These are phyloP conservation scores for Penicillium chermesinum DNA, from an alignment of 495 filamentous ascomycete genomes.

Conservation along the genomic window DNA sequence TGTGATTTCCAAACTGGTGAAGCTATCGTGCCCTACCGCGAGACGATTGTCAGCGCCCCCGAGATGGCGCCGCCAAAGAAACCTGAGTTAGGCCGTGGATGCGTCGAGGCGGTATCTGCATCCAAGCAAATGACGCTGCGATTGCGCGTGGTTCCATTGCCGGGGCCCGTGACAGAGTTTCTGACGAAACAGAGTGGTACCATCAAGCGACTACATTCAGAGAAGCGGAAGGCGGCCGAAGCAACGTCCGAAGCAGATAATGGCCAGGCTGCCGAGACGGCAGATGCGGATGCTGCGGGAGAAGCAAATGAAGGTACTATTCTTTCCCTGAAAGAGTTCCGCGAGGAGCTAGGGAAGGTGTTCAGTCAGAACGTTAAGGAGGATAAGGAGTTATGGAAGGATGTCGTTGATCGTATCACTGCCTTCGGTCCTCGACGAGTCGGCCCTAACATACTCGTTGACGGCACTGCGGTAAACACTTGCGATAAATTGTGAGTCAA, in stretches of 20 bases:
- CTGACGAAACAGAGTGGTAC: conserved; percentile 70
- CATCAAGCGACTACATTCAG: conserved; percentile 73
- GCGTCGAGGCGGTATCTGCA: conserved; percentile 64
- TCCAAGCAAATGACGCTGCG: conserved; percentile 81
- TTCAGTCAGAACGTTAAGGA: conserved; percentile 57
- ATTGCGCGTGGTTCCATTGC: conserved; percentile 76
- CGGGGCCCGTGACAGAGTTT: conserved; percentile 75
- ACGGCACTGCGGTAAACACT: conserved; percentile 65
- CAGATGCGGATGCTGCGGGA: conserved; percentile 35
- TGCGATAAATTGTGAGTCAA: conserved; percentile 68
- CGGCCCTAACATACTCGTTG: conserved; percentile 87
- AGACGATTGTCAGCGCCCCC: conserved; percentile 77
- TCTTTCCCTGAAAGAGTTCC: conserved; percentile 70
- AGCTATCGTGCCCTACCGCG: conserved; percentile 92
- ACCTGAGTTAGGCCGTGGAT: conserved; percentile 82
- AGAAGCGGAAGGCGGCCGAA: conserved; percentile 48
- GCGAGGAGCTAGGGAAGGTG: conserved; percentile 57
- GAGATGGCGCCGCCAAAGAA: conserved; percentile 90
- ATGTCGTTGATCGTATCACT: conserved; percentile 71
- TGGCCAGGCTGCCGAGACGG: conserved; percentile 26
- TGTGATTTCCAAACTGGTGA: conserved; percentile 94
- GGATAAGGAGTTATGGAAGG: conserved; percentile 70
- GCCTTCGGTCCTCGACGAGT: conserved; percentile 83
- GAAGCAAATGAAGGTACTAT: conserved; percentile 48
- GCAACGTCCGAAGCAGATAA: conserved; percentile 23